Evolutionary conservation across 169 alveolate genomes (phyloP), one percentile per base, ranked within the genome.

Genomic region (Plasmodium gonderi): DNA sequence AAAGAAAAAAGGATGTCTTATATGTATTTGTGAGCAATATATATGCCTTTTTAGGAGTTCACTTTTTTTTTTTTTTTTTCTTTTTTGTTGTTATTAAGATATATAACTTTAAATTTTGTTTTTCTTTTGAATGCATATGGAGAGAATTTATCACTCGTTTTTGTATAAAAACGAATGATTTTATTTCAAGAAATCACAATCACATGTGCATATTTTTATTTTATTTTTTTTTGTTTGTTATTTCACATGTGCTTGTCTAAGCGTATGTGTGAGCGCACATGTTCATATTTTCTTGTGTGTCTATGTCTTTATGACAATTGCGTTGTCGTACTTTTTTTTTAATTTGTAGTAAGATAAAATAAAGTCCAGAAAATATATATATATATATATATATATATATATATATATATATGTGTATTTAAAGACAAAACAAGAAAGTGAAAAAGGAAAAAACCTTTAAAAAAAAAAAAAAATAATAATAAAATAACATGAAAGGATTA

Each of bases 21-120:
- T 54, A 54, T 14, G 33, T 54, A 54, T 20, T 31, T 54, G 69
- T 54, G 69, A 6, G 69, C 69, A n/a, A 14, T 54, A 51, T 29
- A 11, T 51, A 51, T 11, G 0, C 5, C 20, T 51, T 14, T 51
- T 51, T 51, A n/a, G n/a, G n/a, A n/a, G n/a, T 47, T 47, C n/a
- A 12, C n/a, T n/a, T 47, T 47, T 47, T 47, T 20, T 68, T 74
- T 74, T 74, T 7, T 36, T 74, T 33, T 74, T 79, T 79, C 9
- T 51, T 26, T 26, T 64, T 79, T 79, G 14, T 68, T 65, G 77
- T 36, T 68, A 65, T 65, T 68, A n/a, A 65, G 11, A 44, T 44
- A 79, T 29, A 79, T 78, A 11, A 79, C 31, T 79, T 68, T 33
- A 65, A 79, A 36, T n/a, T 65, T 79, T 65, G 64, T 79, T 42